phyloP scores from a whole-genome alignment of 768 basidiomycete genomes.

The Lyophyllum semitale region DNA sequence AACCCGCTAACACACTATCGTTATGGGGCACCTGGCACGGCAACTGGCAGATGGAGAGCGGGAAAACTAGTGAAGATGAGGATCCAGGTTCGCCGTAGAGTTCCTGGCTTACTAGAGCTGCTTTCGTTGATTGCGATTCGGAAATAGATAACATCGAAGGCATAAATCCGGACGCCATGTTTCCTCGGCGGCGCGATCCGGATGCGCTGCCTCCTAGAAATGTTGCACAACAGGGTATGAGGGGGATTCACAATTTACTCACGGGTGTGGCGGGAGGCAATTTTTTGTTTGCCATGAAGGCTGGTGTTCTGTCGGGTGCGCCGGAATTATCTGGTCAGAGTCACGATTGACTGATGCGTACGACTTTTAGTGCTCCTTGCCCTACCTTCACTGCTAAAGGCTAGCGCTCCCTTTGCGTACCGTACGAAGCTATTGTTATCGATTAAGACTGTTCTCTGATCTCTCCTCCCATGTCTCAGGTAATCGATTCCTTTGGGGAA shows the following conservation, averaged over 20 bases:
- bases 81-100: slow-evolving; percentile 55
- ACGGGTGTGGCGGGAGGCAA: slow-evolving; percentile 56
- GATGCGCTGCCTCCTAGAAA: slow-evolving; percentile 75
- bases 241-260: slow-evolving; percentile 40
- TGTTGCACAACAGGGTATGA: slow-evolving; percentile 51
- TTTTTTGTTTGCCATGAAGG: slow-evolving; percentile 70
- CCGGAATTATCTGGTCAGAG: not conserved
- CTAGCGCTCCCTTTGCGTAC: slow-evolving; percentile 59
- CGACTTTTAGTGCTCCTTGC: slow-evolving; percentile 53
- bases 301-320: slow-evolving; percentile 60
- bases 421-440: slow-evolving; percentile 35
- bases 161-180: slow-evolving; percentile 51
- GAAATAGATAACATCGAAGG: slow-evolving; percentile 56
- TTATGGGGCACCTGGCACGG: slow-evolving; percentile 47
- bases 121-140: not conserved
- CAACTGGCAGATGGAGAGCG: slow-evolving; percentile 46
- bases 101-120: too few species aligned
- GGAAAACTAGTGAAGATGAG: slow-evolving; percentile 62
- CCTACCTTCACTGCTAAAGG: slow-evolving; percentile 57
- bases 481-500: slow-evolving; percentile 70
- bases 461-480: slow-evolving; percentile 33
- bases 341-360: too few species aligned
- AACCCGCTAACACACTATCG: slow-evolving; percentile 47
- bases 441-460: not conserved
- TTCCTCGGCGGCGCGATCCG: slow-evolving; percentile 63